Percentiles rank a stretch among this genome's conserved stretches.
These are phyloP conservation scores for Schwanniomyces vanrijiae DNA, from an alignment of 805 yeast species.

Conservation along the genomic window DNA sequence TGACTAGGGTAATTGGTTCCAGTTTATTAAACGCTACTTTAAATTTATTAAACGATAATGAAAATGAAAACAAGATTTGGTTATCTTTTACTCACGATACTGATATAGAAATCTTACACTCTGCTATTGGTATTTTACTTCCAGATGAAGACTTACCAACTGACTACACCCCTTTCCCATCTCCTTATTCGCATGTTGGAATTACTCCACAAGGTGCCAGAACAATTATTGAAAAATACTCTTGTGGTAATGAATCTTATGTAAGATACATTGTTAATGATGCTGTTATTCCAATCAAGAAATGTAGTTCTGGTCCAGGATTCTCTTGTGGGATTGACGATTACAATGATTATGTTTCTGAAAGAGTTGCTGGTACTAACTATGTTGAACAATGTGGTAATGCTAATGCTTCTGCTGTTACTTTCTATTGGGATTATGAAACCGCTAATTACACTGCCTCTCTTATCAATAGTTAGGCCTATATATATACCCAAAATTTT, in stretches of 20 bases:
- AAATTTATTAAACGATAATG: constrained; percentile 43
- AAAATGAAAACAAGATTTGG: constrained; percentile 53
- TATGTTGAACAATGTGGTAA: constrained; percentile 26
- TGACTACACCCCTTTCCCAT: constrained; percentile 46
- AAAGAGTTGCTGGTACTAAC: constrained; percentile 26
- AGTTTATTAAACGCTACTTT: constrained; percentile 51
- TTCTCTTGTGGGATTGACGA: constrained; percentile 40
- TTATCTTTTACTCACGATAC: constrained; percentile 77
- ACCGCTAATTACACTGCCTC: constrained; percentile 7
- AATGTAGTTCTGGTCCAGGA: constrained; percentile 41
- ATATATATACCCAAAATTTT: neutral
- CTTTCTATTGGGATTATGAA: constrained; percentile 44
- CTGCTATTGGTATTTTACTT: constrained; percentile 62
- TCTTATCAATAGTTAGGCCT: constrained; percentile 5
- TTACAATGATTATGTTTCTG: constrained; percentile 27
- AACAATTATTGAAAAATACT: constrained; percentile 36
- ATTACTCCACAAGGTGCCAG: constrained; percentile 44
- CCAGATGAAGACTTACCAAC: constrained; percentile 44
- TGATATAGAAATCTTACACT: constrained; percentile 57
- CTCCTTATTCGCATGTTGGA: constrained; percentile 43
- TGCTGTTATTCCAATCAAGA: constrained; percentile 36
- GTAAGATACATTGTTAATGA: constrained; percentile 41
- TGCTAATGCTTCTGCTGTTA: constrained; percentile 25
- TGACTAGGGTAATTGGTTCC: constrained; percentile 60
- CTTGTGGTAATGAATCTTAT: constrained; percentile 28